Evolutionary conservation across 164 flowering plant genomes (phyloP).

Genomic region (Magnolia sinica): DNA sequence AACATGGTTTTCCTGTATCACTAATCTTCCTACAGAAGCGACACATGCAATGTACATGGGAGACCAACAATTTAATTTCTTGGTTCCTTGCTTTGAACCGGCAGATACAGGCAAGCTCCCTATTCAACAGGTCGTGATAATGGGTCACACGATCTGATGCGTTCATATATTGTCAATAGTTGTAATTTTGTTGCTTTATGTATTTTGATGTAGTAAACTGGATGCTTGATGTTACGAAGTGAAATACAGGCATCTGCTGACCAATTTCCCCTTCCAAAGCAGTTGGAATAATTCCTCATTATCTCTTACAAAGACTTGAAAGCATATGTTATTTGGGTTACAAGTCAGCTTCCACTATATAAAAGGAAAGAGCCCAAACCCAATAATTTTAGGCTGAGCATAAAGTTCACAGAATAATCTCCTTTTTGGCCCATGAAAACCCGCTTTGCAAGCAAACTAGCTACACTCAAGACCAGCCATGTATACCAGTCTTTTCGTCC

Average conservation of each 20-base stretch:
- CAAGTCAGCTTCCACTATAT: constrained; percentile 19
- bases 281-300: not conserved
- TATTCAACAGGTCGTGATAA: not conserved
- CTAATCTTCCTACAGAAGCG: too few relatives aligned
- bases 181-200: not conserved
- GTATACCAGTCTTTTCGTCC: not conserved
- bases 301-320: not conserved
- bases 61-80: not conserved
- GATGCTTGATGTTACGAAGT: not conserved
- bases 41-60: not conserved
- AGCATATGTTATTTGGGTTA: constrained; percentile 9
- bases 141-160: not conserved
- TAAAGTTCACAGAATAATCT: not conserved
- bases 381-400: constrained; percentile 1
- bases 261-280: not conserved
- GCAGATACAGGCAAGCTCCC: not conserved
- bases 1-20: not conserved
- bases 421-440: constrained; percentile 1
- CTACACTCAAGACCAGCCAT: not conserved
- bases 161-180: not conserved
- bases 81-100: not conserved
- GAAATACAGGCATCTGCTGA: constrained; percentile 11
- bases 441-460: not conserved
- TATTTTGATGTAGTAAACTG: not conserved
- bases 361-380: not conserved